A percentile compares a stretch with the other conserved stretches of the same genome.
Evolutionary conservation across 495 filamentous ascomycete species (phyloP).

Genomic region (Podospora anserina): DNA sequence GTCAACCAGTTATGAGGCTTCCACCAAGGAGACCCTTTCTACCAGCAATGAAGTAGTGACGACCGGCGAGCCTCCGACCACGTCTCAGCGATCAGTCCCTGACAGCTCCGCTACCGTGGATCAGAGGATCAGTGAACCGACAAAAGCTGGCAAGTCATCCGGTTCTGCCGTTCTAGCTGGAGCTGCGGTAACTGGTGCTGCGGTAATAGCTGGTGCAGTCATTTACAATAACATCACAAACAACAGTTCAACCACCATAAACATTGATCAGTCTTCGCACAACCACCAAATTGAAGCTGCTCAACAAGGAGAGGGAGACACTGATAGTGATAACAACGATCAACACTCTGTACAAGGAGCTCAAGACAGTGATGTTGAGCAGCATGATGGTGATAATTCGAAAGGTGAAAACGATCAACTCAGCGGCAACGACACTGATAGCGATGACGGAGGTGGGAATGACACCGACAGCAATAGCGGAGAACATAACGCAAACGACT

Average conservation of each 20-base stretch:
- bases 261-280: not conserved
- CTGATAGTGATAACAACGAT: not conserved
- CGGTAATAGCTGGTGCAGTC: not conserved
- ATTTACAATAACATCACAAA: not conserved
- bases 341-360: too few species aligned
- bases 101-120: too few species aligned
- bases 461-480: too few species aligned
- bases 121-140: not conserved
- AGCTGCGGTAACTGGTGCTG: not conserved
- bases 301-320: not conserved
- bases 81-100: too few species aligned
- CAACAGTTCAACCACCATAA: not conserved
- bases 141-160: not conserved
- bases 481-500: not conserved
- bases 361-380: too few species aligned
- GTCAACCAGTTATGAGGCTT: too few species aligned
- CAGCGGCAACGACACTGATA: not conserved
- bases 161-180: not conserved
- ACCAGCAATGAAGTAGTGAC: too few species aligned
- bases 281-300: not conserved
- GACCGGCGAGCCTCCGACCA: too few species aligned
- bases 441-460: not conserved
- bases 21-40: too few species aligned
- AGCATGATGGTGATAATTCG: not conserved
- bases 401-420: not conserved